These are phyloP conservation scores for Trypanosoma congolense DNA, from an alignment of 208 protist species.

Conservation along the genomic window DNA sequence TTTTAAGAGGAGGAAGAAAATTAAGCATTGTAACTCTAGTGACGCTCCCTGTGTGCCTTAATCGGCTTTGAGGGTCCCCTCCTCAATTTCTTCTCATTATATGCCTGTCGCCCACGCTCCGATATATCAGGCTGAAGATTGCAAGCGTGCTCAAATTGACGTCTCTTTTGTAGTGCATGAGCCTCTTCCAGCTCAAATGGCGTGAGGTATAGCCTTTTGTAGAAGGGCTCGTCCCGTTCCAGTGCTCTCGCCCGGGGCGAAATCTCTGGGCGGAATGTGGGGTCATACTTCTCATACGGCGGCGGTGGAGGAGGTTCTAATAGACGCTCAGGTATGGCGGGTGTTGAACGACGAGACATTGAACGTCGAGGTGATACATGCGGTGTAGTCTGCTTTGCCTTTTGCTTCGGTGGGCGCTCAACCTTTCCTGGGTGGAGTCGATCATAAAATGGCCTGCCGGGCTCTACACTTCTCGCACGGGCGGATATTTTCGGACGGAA, in stretches of 20 bases:
- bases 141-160: conserved; percentile 10
- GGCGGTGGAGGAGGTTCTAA: conserved; percentile 19
- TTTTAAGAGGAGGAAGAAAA: neutral
- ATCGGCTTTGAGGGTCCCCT: neutral
- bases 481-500: conserved; percentile 19
- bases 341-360: conserved; percentile 4
- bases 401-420: neutral
- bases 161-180: conserved; percentile 10
- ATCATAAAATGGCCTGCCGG: conserved; percentile 8
- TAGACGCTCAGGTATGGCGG: conserved; percentile 16
- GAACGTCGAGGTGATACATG: neutral
- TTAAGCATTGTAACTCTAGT: neutral
- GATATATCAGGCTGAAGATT: neutral
- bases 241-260: conserved; percentile 32
- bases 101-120: neutral
- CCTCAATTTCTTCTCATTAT: neutral
- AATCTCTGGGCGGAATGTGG: conserved; percentile 44
- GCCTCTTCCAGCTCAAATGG: conserved; percentile 7
- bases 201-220: conserved; percentile 35
- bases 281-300: neutral
- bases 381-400: neutral
- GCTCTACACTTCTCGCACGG: conserved; percentile 6
- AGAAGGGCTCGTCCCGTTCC: conserved; percentile 18
- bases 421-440: conserved; percentile 17
- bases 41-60: neutral